These are phyloP conservation scores for Dothideomycetes sp. DNA, from an alignment of 2,329 filamentous ascomycete species.

Conservation along the genomic window DNA sequence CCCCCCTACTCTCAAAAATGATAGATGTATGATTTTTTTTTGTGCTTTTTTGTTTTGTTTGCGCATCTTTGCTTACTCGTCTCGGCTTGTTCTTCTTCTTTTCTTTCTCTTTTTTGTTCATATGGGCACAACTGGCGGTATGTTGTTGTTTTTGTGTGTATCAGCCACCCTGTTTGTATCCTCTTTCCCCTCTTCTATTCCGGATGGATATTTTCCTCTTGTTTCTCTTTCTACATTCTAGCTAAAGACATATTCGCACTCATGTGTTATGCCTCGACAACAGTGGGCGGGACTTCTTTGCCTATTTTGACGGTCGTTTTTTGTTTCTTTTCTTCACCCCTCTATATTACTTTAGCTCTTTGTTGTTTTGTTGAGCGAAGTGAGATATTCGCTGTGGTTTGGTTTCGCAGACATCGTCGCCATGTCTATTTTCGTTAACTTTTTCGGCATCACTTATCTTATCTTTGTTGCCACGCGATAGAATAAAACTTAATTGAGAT, in stretches of 20 bases:
- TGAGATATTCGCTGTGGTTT: too few relatives aligned
- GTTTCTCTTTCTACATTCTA: background rate
- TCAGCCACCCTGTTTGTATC: background rate
- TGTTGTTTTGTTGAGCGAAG: too few relatives aligned
- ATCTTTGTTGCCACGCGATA: background rate
- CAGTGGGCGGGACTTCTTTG: too few relatives aligned
- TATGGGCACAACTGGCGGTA: slow-evolving; percentile 5
- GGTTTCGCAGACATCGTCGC: too few relatives aligned
- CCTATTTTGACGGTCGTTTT: background rate
- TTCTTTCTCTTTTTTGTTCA: slow-evolving; percentile 7
- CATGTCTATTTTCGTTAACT: too few relatives aligned
- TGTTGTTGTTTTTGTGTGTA: background rate
- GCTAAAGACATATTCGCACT: background rate
- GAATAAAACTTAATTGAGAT: too few relatives aligned
- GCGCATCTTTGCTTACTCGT: too few relatives aligned
- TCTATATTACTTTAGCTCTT: too few relatives aligned
- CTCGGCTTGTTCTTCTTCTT: slow-evolving; percentile 2
- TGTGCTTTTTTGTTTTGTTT: background rate
- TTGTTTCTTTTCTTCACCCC: too few relatives aligned
- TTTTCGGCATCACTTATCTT: background rate
- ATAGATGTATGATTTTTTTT: slow-evolving; percentile 11
- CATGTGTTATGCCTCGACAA: background rate
- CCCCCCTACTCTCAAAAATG: too few relatives aligned
- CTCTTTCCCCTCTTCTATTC: background rate
- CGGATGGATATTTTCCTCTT: background rate